Evolutionary conservation across 805 yeast genomes (phyloP).

Genomic region (Grigorovia yakushimaensis): DNA sequence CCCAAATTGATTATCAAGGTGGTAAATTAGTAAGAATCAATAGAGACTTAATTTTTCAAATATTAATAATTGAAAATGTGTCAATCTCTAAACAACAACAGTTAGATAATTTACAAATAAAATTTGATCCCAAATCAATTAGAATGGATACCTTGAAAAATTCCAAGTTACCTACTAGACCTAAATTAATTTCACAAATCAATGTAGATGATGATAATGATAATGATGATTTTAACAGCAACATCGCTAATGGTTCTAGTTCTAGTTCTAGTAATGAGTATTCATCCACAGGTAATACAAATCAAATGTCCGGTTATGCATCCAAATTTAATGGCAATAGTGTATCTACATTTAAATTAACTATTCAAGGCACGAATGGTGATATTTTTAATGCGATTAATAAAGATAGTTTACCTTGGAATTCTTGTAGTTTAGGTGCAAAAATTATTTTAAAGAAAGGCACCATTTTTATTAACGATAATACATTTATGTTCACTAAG

Average conservation of each 20-base stretch:
- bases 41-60: conserved; percentile 38
- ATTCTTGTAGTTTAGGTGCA: conserved; percentile 46
- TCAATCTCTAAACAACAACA: conserved; percentile 42
- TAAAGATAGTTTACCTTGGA: conserved; percentile 40
- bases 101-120: conserved; percentile 44
- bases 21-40: conserved; percentile 17
- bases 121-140: conserved; percentile 48
- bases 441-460: conserved; percentile 43
- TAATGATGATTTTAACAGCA: not conserved
- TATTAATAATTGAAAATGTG: conserved; percentile 46
- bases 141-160: conserved; percentile 43
- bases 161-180: conserved; percentile 12
- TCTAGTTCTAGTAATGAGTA: too few relatives aligned
- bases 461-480: conserved; percentile 36
- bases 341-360: conserved; percentile 37
- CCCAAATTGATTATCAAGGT: conserved; percentile 1
- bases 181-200: conserved; percentile 38
- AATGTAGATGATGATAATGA: conserved; percentile 33
- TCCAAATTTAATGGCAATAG: too few relatives aligned
- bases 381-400: conserved; percentile 51
- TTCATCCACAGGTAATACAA: too few relatives aligned
- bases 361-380: conserved; percentile 45
- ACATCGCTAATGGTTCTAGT: too few relatives aligned
- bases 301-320: too few relatives aligned
- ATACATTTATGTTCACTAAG: conserved; percentile 30